Conservation (phyloP, 2,329 filamentous ascomycete genomes). For the Ceratocystis colombiana region DNA sequence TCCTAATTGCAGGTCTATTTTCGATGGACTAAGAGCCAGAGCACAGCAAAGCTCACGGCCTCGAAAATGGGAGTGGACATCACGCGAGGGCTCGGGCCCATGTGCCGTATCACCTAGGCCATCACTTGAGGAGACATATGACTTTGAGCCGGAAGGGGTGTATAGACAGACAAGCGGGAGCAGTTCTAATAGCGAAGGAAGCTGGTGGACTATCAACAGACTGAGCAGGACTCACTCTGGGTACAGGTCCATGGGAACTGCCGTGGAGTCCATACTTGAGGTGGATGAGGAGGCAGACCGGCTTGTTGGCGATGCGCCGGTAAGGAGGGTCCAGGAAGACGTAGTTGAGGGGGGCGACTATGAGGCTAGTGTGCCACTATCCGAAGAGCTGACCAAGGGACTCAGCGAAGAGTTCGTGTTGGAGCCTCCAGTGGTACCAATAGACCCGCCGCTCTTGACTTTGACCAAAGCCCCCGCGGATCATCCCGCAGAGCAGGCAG, state of each 20-base stretch:
- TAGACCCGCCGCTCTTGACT: background rate
- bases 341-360: no score
- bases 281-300: slow-evolving; percentile 8
- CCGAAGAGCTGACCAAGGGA: background rate
- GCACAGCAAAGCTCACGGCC: background rate
- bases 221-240: slow-evolving; percentile 10
- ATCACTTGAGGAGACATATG: background rate
- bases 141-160: slow-evolving; percentile 2
- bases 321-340: background rate
- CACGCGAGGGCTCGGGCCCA: background rate
- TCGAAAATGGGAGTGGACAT: background rate
- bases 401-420: background rate
- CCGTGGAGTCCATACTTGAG: slow-evolving; percentile 7
- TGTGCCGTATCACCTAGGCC: background rate
- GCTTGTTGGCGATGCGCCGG: background rate
- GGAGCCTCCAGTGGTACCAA: background rate
- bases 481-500: background rate
- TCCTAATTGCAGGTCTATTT: background rate
- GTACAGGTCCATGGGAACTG: background rate
- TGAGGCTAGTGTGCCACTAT: background rate
- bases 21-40: background rate
- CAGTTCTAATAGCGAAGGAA: slow-evolving; percentile 1
- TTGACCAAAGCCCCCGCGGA: background rate
- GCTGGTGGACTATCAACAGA: slow-evolving; percentile 5
- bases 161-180: slow-evolving; percentile 7